Percentiles rank a stretch among this genome's conserved stretches.
Conservation (phyloP, 345 rosid genomes). For the Laguncularia racemosa region DNA sequence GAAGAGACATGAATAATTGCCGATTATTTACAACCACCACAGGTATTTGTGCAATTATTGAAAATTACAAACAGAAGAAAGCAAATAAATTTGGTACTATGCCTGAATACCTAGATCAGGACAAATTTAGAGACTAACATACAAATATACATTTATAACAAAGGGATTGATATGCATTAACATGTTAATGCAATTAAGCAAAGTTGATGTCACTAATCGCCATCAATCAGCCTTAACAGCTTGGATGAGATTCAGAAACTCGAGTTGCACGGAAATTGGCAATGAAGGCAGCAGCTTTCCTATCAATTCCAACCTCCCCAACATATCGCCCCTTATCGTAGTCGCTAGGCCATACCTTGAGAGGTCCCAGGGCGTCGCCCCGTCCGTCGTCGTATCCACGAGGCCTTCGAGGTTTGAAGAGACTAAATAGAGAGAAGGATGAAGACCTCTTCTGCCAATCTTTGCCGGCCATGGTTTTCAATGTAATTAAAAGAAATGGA, state of each 20-base stretch:
- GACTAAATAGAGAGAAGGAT: constrained; percentile 22
- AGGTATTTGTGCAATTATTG: too few species aligned
- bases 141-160: too few species aligned
- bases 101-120: too few species aligned
- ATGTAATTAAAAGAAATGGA: too few species aligned
- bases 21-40: too few species aligned
- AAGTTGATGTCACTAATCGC: not conserved
- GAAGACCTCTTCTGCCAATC: constrained; percentile 17
- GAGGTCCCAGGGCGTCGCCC: constrained; percentile 17
- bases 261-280: constrained; percentile 39
- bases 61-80: too few species aligned
- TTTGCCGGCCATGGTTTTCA: constrained; percentile 22
- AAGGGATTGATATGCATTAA: too few species aligned
- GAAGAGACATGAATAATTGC: too few species aligned
- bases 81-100: too few species aligned
- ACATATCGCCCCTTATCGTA: constrained; percentile 34
- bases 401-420: constrained; percentile 25
- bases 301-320: constrained; percentile 45
- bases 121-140: too few species aligned
- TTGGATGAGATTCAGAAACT: constrained; percentile 13
- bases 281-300: constrained; percentile 40
- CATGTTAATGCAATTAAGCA: not conserved
- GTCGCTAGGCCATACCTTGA: constrained; percentile 40
- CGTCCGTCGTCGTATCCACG: constrained; percentile 15
- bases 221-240: constrained; percentile 15